These are phyloP conservation scores for Trichosanthes cucumerina DNA, from an alignment of 306 rosid genomes.

Conservation along the genomic window DNA sequence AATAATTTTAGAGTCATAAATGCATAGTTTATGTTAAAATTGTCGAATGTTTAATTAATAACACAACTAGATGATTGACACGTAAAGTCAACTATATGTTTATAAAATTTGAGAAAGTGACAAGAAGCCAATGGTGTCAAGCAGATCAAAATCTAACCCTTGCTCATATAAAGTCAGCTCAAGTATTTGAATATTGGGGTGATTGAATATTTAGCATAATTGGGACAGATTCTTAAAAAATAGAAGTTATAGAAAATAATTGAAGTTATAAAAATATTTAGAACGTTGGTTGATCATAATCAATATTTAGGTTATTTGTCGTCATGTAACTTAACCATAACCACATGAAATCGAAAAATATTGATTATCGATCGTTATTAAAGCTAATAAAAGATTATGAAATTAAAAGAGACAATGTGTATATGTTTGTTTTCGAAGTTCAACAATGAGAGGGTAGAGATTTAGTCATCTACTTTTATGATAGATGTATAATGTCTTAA, in stretches of 20 bases:
- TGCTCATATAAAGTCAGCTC: not conserved
- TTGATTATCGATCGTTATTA: too few relatives aligned
- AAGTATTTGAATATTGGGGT: not conserved
- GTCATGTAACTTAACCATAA: not conserved
- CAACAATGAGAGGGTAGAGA: too few relatives aligned
- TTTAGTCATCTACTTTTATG: too few relatives aligned
- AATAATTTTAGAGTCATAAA: not conserved
- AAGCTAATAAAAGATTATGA: too few relatives aligned
- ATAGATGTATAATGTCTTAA: too few relatives aligned
- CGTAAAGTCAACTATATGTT: constrained; percentile 11
- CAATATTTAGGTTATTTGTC: not conserved
- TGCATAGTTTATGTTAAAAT: not conserved
- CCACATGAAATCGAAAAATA: too few relatives aligned
- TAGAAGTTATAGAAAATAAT: not conserved
- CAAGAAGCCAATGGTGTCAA: constrained; percentile 13
- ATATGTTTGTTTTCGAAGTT: too few relatives aligned
- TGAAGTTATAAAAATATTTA: not conserved
- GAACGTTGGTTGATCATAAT: not conserved
- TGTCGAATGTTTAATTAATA: not conserved
- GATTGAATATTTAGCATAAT: not conserved
- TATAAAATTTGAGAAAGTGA: not conserved
- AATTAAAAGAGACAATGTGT: too few relatives aligned
- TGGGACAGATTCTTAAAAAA: not conserved
- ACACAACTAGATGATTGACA: not conserved
- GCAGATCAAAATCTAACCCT: not conserved